These are phyloP conservation scores for Fusarium sp. DNA, from an alignment of 2,329 filamentous ascomycete species.

Conservation along the genomic window DNA sequence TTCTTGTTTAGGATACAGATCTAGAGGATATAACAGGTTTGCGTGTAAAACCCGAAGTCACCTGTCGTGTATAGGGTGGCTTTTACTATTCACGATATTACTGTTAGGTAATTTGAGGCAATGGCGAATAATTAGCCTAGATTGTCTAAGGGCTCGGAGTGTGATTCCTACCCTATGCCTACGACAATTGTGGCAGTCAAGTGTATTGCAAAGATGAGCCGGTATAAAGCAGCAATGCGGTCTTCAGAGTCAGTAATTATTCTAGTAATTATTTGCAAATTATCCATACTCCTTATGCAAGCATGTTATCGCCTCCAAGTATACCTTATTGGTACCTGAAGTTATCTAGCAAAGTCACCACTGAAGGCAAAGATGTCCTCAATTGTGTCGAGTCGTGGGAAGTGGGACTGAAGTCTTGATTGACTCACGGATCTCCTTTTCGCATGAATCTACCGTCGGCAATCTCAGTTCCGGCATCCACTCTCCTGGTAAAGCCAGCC, in stretches of 20 bases:
- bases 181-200: neutral
- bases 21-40: neutral
- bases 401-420: neutral
- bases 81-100: neutral
- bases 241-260: neutral
- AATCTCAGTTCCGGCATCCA: slow-evolving; percentile 6
- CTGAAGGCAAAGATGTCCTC: neutral
- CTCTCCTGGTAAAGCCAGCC: neutral
- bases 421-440: neutral
- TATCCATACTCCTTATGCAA: neutral
- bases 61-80: no score
- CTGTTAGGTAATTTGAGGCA: neutral
- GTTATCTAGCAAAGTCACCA: neutral
- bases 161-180: neutral
- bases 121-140: neutral
- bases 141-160: neutral
- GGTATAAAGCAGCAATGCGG: neutral
- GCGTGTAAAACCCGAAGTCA: neutral
- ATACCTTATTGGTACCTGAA: neutral
- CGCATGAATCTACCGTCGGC: neutral
- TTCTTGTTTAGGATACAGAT: neutral
- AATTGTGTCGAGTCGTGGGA: neutral
- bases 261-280: no score
- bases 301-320: accelerated
- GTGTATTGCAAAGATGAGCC: neutral